A percentile compares a stretch with the other conserved stretches of the same genome.
Evolutionary conservation across 2,329 filamentous ascomycete species (phyloP).

Genomic region (Ophiocordyceps camponoti-saundersi): DNA sequence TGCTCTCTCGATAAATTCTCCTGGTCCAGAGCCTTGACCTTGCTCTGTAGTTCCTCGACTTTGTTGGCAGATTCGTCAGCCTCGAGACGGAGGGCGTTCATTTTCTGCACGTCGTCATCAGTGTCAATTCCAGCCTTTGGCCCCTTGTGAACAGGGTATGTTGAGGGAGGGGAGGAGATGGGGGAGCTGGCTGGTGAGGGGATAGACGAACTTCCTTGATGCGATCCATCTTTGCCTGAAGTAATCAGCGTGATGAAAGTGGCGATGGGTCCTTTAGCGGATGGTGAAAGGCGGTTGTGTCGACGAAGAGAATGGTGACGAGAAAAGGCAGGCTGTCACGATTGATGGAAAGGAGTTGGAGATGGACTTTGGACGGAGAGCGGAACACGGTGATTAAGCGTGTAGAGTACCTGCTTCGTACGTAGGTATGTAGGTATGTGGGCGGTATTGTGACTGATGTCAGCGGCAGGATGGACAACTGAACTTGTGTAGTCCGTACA

Average conservation of each 20-base stretch:
- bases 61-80: slow-evolving; percentile 69
- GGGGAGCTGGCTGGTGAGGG: slow-evolving; percentile 6
- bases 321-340: slow-evolving; percentile 12
- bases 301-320: slow-evolving; percentile 6
- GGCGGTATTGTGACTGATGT: neutral
- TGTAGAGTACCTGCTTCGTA: neutral
- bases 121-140: neutral
- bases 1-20: slow-evolving; percentile 95
- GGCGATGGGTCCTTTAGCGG: neutral
- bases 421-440: neutral
- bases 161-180: slow-evolving; percentile 7
- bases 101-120: slow-evolving; percentile 45
- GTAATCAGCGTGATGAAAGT: slow-evolving; percentile 1
- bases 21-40: slow-evolving; percentile 82
- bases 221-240: slow-evolving; percentile 49
- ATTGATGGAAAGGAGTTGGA: slow-evolving; percentile 11
- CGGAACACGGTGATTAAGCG: neutral
- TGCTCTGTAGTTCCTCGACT: slow-evolving; percentile 72
- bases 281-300: slow-evolving; percentile 7
- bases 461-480: neutral
- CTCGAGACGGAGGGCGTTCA: slow-evolving; percentile 87
- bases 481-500: neutral
- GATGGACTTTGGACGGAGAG: neutral
- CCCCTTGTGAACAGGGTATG: neutral
- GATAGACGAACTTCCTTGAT: slow-evolving; percentile 64